phyloP scores from a whole-genome alignment of 352 stramenopile genomes.

The Globisporangium cystogenes region DNA sequence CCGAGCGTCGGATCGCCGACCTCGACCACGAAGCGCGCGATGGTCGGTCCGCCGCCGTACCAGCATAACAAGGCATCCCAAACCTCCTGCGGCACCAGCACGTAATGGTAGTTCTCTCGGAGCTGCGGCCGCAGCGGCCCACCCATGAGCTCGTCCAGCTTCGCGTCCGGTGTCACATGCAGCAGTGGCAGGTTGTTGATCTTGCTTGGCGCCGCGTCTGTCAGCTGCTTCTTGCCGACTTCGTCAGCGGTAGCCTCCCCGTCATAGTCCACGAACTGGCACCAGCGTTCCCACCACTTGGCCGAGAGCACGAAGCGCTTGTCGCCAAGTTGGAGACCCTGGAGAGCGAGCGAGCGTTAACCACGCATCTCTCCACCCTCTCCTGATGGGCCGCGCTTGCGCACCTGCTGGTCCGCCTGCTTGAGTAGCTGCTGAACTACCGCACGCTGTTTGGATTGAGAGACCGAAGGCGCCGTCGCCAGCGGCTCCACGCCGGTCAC shows the following conservation, averaged over 20 bases:
- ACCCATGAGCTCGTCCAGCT: slow-evolving; percentile 65
- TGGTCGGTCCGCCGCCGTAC: slow-evolving; percentile 61
- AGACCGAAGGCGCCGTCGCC: slow-evolving; percentile 17
- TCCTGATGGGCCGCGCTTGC: too few species aligned
- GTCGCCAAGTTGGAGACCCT: slow-evolving; percentile 68
- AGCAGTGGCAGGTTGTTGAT: slow-evolving; percentile 66
- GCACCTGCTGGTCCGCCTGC: slow-evolving; percentile 51
- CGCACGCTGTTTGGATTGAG: slow-evolving; percentile 35
- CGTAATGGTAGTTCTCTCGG: slow-evolving; percentile 74
- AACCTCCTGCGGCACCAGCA: slow-evolving; percentile 63
- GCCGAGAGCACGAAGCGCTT: slow-evolving; percentile 71
- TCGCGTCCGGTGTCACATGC: slow-evolving; percentile 32
- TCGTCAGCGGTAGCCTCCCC: slow-evolving; percentile 12
- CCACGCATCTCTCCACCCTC: not conserved
- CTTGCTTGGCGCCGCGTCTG: slow-evolving; percentile 30
- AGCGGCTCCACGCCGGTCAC: slow-evolving; percentile 14
- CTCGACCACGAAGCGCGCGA: slow-evolving; percentile 70
- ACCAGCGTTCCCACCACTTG: slow-evolving; percentile 85
- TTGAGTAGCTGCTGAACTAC: slow-evolving; percentile 53
- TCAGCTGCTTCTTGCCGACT: not conserved
- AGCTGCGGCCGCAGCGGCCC: slow-evolving; percentile 54
- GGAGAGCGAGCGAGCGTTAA: not conserved
- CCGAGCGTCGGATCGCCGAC: slow-evolving; percentile 48
- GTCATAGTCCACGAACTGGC: slow-evolving; percentile 61
- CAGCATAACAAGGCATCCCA: slow-evolving; percentile 69